Evolutionary conservation across 2,329 filamentous ascomycete species (phyloP), one percentile per base, ranked within the genome.

Genomic region (Madurella mycetomatis): DNA sequence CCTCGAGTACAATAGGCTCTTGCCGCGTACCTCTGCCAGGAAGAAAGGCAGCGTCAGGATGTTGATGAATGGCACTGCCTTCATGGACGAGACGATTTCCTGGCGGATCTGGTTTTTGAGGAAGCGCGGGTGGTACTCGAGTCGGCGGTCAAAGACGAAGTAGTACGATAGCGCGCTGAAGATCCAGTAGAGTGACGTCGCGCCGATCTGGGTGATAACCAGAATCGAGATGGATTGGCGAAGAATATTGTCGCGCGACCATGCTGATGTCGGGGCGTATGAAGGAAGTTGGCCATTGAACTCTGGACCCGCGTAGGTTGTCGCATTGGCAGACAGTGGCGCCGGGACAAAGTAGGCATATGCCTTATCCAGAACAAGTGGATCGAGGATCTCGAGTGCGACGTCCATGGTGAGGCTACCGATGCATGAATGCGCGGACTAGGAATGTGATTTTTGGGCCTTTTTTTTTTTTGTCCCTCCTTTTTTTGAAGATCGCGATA

Each of bases 101-200:
- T 69, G 72, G 49, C 67, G 67, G 51, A 76, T 64, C 60, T 77
- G 75, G 66, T 76, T 76, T 68, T 75, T 70, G 50, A 77, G 67
- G 65, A 76, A 77, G 54, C 73, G 71, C 17, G 75, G 75, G 61
- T 77, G 75, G 58, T 77, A 63, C 62, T 75, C 72, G 48, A 75
- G 67, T 12, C 73, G 71, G 15, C 70, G 67, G 63, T 77, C 75
- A 57, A 76, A 77, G 52, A 92, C 74, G 71, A 89, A 83, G 70
- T 85, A 72, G 72, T 91, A 92, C 34, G 87, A 90, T 13, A 89
- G 73, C 39, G 82, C 77, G 19, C 86, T 84, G 67, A 83, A 87
- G 60, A 85, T 61, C 67, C 86, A 87, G 76, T 80, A 91, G 50
- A 68, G 62, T 11, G 50, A 49, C 13, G 51, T 53, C 17, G 71